A percentile compares a stretch with the other conserved stretches of the same genome.
phyloP scores from a whole-genome alignment of 257 asterid genomes.

The Paraleonurus japonicus region DNA sequence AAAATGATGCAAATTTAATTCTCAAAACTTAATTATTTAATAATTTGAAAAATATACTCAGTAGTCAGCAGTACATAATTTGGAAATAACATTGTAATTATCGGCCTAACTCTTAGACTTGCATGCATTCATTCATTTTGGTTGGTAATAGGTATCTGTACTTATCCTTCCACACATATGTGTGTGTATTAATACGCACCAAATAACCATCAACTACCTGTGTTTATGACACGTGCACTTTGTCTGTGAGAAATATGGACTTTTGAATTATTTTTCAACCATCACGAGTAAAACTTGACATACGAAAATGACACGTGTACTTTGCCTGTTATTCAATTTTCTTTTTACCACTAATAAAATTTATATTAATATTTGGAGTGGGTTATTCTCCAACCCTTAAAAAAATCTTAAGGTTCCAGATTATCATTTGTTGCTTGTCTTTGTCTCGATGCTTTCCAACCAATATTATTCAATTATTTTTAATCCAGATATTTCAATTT shows the following conservation, averaged over 20 bases:
- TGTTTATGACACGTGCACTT: neutral
- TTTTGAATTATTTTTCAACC: neutral
- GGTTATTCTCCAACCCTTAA: too few relatives aligned
- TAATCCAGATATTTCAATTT: too few relatives aligned
- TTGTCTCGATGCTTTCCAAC: too few relatives aligned
- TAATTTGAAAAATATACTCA: too few relatives aligned
- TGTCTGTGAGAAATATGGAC: neutral
- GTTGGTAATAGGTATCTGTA: conserved; percentile 21
- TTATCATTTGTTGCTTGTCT: too few relatives aligned
- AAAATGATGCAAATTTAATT: neutral
- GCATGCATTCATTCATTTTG: neutral
- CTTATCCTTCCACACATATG: neutral
- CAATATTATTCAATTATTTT: too few relatives aligned
- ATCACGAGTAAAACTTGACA: neutral
- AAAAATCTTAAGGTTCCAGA: too few relatives aligned
- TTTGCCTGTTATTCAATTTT: neutral
- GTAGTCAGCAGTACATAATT: neutral
- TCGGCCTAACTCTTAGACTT: neutral
- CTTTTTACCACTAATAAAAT: too few relatives aligned
- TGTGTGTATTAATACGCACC: conserved; percentile 11
- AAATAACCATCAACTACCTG: conserved; percentile 28
- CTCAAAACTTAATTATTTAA: neutral
- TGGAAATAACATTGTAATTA: neutral
- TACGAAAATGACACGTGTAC: neutral
- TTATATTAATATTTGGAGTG: too few relatives aligned